Conservation (phyloP, 2,329 filamentous ascomycete species). For the Madurella fahalii region DNA sequence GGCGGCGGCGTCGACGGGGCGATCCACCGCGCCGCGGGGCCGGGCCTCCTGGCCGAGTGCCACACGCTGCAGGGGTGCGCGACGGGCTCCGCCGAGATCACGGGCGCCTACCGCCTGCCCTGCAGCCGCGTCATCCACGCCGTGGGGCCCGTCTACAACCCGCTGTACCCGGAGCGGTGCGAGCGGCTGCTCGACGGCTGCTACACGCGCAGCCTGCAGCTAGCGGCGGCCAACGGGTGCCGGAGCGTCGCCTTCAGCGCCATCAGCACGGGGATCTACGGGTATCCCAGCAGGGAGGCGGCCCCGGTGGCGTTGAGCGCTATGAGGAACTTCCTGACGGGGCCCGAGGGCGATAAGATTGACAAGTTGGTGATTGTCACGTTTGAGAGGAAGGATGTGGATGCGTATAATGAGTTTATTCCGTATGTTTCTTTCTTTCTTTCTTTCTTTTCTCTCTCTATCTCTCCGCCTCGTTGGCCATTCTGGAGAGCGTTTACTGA, state of each 20-base stretch:
- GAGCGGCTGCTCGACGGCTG: slow-evolving; percentile 53
- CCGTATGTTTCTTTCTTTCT: slow-evolving; percentile 59
- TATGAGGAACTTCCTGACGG: slow-evolving; percentile 53
- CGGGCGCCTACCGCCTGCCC: slow-evolving; percentile 69
- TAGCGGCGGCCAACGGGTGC: slow-evolving; percentile 65
- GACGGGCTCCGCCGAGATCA: slow-evolving; percentile 81
- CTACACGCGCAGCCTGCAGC: slow-evolving; percentile 66
- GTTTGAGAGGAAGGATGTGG: slow-evolving; percentile 73
- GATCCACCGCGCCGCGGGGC: slow-evolving; percentile 81
- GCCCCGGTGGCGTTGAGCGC: slow-evolving; percentile 64
- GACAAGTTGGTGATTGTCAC: slow-evolving; percentile 80
- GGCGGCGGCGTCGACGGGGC: slow-evolving; percentile 89
- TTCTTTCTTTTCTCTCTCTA: neutral
- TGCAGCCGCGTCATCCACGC: slow-evolving; percentile 81
- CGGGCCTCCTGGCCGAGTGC: slow-evolving; percentile 65
- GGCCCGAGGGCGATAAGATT: slow-evolving; percentile 46
- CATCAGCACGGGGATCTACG: slow-evolving; percentile 86
- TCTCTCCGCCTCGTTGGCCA: neutral
- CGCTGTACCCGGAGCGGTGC: slow-evolving; percentile 36
- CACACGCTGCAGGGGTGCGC: slow-evolving; percentile 64
- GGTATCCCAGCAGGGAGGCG: slow-evolving; percentile 72
- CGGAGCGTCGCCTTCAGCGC: slow-evolving; percentile 76
- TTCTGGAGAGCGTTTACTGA: neutral
- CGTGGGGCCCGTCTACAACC: slow-evolving; percentile 75
- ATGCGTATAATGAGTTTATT: slow-evolving; percentile 64